A percentile compares a stretch with the other conserved stretches of the same genome.
Evolutionary conservation across 805 yeast species (phyloP).

Genomic region (Candida ipomoeae): DNA sequence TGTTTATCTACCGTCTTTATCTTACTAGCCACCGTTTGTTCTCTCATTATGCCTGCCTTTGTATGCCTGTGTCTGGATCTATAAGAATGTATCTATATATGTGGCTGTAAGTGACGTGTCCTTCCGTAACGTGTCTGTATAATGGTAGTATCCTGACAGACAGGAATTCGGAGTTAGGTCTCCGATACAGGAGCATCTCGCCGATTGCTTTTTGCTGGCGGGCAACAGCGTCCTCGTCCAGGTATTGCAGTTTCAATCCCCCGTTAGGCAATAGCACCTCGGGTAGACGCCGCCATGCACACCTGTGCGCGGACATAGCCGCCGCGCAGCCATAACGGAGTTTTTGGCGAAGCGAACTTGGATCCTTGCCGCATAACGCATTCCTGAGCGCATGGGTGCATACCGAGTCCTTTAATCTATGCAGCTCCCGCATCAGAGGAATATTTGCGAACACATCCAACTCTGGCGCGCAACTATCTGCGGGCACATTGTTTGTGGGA

Average conservation of each 20-base stretch:
- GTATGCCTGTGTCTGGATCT: too few species aligned
- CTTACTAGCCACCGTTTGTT: too few species aligned
- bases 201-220: not conserved
- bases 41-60: too few species aligned
- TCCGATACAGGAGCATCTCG: too few species aligned
- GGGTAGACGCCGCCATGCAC: not conserved
- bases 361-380: not conserved
- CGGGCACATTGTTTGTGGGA: not conserved
- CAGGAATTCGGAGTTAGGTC: too few species aligned
- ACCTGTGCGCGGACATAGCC: not conserved
- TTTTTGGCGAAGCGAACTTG: not conserved
- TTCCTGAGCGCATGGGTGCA: not conserved
- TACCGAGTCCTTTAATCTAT: not conserved
- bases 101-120: too few species aligned
- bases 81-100: too few species aligned
- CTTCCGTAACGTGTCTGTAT: too few species aligned
- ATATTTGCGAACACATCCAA: not conserved
- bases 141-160: too few species aligned
- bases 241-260: not conserved
- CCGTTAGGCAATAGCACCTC: not conserved
- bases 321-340: not conserved
- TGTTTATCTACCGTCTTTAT: too few species aligned
- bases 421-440: not conserved
- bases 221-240: not conserved
- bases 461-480: not conserved